Conservation (phyloP, 352 stramenopile species). For the Bremia lactucae region DNA sequence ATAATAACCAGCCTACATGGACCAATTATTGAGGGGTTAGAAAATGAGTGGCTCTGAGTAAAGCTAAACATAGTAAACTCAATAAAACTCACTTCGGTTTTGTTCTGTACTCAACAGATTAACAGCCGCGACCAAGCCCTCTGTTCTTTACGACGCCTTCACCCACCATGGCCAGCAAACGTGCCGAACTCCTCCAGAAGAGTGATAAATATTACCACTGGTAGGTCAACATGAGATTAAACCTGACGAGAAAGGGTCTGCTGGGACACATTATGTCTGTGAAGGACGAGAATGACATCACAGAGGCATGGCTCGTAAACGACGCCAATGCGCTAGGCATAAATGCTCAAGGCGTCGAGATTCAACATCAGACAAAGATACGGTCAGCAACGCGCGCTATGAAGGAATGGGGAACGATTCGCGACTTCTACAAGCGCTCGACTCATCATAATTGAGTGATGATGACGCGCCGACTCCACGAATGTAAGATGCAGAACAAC, state of each 20-base stretch:
- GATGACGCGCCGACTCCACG: neutral
- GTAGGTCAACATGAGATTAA: neutral
- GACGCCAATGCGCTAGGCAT: neutral
- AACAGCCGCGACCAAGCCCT: too few species aligned
- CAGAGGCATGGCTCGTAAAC: neutral
- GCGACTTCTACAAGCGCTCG: neutral
- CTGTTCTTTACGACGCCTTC: too few species aligned
- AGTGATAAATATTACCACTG: neutral
- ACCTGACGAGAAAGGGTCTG: neutral
- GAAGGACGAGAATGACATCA: neutral
- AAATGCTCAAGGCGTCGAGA: neutral
- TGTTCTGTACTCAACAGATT: too few species aligned
- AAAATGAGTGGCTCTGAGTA: too few species aligned
- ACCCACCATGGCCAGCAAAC: neutral
- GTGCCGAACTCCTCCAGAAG: neutral
- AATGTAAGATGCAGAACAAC: neutral
- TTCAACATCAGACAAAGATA: neutral
- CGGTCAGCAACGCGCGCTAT: neutral
- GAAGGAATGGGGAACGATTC: neutral
- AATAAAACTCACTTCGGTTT: too few species aligned
- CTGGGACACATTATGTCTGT: neutral
- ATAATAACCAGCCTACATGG: too few species aligned
- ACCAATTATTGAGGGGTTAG: too few species aligned
- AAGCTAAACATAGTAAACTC: too few species aligned
- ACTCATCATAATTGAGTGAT: neutral